phyloP scores from a whole-genome alignment of 176 grass and related monocot genomes.

The Avena sativa region DNA sequence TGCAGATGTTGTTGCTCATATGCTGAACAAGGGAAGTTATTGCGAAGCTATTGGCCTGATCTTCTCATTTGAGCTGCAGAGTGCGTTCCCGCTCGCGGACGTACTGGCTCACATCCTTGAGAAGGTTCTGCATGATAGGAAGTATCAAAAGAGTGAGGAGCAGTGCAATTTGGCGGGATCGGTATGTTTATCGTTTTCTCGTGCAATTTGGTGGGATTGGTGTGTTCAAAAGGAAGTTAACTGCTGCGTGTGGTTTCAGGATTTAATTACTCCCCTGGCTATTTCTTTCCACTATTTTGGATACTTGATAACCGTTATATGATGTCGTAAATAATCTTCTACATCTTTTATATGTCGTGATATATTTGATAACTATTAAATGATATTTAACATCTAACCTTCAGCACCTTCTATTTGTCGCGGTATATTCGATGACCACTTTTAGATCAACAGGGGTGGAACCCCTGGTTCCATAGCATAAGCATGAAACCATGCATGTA shows the following conservation, averaged over 20 bases:
- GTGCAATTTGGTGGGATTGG: background rate
- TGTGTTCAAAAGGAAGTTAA: background rate
- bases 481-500: too few relatives aligned
- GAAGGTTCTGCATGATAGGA: constrained; percentile 35
- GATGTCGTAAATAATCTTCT: constrained; percentile 26
- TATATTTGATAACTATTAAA: background rate
- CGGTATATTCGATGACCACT: background rate
- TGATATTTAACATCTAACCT: background rate
- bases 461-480: too few relatives aligned
- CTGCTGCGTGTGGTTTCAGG: background rate
- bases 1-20: constrained; percentile 58
- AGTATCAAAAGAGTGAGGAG: background rate
- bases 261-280: background rate
- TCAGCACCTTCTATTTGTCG: background rate
- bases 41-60: constrained; percentile 47
- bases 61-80: constrained; percentile 61
- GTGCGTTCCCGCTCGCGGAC: constrained; percentile 42
- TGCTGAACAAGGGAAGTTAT: constrained; percentile 58
- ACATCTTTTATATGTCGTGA: background rate
- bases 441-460: too few relatives aligned
- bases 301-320: background rate
- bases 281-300: background rate
- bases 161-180: background rate
- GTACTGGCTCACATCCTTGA: constrained; percentile 49
- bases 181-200: constrained; percentile 28